Evolutionary conservation across 2,329 filamentous ascomycete genomes (phyloP).

Genomic region (Fusarium pininemorale): DNA sequence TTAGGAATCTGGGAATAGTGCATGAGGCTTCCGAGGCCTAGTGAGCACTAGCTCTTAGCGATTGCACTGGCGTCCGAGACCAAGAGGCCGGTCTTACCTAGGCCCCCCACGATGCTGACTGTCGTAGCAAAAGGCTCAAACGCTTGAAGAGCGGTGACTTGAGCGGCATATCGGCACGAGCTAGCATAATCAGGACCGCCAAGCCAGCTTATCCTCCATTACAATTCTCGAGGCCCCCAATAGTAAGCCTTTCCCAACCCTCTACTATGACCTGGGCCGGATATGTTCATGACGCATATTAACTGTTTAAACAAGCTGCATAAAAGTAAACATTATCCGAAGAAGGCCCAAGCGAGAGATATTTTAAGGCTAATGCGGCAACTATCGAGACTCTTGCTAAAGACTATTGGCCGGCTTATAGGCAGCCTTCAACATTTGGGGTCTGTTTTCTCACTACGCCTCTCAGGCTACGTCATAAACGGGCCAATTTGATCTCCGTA

Average conservation of each 20-base stretch:
- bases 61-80: neutral
- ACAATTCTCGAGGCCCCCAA: neutral
- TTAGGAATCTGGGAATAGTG: accelerated
- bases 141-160: neutral
- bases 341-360: accelerated
- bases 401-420: accelerated
- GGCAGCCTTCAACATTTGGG: neutral
- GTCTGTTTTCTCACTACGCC: neutral
- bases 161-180: neutral
- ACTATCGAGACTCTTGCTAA: neutral
- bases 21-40: accelerated
- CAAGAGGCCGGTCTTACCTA: neutral
- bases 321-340: accelerated
- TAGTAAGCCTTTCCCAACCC: too few species aligned
- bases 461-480: neutral
- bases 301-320: accelerated
- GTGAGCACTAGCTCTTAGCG: neutral
- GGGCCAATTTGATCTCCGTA: neutral
- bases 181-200: accelerated
- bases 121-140: accelerated
- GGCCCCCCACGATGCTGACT: neutral
- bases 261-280: accelerated
- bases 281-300: neutral
- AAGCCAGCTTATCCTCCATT: too few species aligned
- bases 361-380: neutral